Evolutionary conservation across 2,329 filamentous ascomycete species (phyloP).

Genomic region (Akanthomyces lecanii): DNA sequence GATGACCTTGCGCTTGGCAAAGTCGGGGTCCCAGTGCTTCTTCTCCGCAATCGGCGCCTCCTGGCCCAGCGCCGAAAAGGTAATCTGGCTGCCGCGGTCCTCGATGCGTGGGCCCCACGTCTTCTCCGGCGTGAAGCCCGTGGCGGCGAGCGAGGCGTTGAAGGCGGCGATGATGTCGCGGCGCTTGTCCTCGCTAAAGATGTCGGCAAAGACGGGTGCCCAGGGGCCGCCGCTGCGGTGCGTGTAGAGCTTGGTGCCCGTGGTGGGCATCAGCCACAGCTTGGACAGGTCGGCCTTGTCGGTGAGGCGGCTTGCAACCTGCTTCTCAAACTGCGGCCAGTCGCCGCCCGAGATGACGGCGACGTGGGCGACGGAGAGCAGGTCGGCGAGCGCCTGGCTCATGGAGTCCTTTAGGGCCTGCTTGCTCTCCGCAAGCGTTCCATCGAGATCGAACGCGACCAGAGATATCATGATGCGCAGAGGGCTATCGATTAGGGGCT

Average conservation of each 20-base stretch:
- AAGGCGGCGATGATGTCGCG: constrained; percentile 32
- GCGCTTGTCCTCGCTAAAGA: constrained; percentile 26
- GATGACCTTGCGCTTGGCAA: constrained; percentile 36
- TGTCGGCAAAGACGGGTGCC: constrained; percentile 34
- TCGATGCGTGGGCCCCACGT: constrained; percentile 38
- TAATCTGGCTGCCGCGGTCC: constrained; percentile 39
- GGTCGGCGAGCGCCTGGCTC: constrained; percentile 16
- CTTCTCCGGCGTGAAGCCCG: constrained; percentile 34
- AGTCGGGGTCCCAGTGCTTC: constrained; percentile 36
- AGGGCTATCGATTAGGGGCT: too few relatives aligned
- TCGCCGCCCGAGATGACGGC: constrained; percentile 39
- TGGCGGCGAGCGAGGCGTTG: constrained; percentile 32
- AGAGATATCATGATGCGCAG: constrained; percentile 2
- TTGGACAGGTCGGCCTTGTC: constrained; percentile 31
- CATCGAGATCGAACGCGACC: constrained; percentile 14
- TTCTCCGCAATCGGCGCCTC: constrained; percentile 34
- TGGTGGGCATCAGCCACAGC: constrained; percentile 40
- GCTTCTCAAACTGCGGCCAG: constrained; percentile 39
- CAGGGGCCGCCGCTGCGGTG: constrained; percentile 25
- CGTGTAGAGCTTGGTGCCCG: constrained; percentile 29
- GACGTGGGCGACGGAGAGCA: constrained; percentile 36
- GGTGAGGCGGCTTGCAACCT: constrained; percentile 35
- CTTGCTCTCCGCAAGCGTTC: constrained; percentile 15
- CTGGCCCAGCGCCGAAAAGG: constrained; percentile 39
- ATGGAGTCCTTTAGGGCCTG: constrained; percentile 8